Base-by-base conservation (phyloP, 495 filamentous ascomycete genomes). In the Trichoderma virens region DNA sequence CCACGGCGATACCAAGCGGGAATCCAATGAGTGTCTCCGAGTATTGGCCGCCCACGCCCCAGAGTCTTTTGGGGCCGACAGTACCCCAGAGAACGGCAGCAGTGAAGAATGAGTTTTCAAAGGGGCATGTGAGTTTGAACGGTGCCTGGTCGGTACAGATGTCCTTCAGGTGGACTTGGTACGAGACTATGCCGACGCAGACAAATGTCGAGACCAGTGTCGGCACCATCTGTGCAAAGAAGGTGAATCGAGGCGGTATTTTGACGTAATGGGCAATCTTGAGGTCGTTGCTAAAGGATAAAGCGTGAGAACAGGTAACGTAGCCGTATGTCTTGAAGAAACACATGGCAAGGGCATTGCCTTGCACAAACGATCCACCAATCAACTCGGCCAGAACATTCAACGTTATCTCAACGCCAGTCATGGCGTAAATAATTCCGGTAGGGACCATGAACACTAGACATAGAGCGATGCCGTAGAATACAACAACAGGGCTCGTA, bases 301-400 rank as follows among this genome's bases (percentile, higher is more conserved):
- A 32, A 4, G 75, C 75, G 43, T 78, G 75, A 0, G 73, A 70
- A 59, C 75, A 76, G 1, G 77, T 79, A 9, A 79, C 74, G 59
- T 76, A 77, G 13, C 76, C 76, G 65, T 74, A 79, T 3, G 73
- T 69, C 65, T 79, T 79, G 72, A 79, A 76, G 68, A 71, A 79
- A 65, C 73, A 74, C 76, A 79, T 78, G 65, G 72, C 76, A 61
- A 78, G 69, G 34, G 75, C 75, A 59, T 79, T 78, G 38, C 75
- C 75, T 25, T 73, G 70, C 11, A 76, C 73, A 63, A 65, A 74
- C 3, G 73, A 70, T 11, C 76, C 77, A n/a, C 77, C 77, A 51
- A 79, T 76, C 60, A 79, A 79, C 66, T 79, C 77, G 47, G 77
- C 77, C 14, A 79, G 68, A 47, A 79, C 75, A 64, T 77, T 78